Conservation (phyloP, 2,329 filamentous ascomycete genomes). For the Aspergillus pseudoviridinutans region DNA sequence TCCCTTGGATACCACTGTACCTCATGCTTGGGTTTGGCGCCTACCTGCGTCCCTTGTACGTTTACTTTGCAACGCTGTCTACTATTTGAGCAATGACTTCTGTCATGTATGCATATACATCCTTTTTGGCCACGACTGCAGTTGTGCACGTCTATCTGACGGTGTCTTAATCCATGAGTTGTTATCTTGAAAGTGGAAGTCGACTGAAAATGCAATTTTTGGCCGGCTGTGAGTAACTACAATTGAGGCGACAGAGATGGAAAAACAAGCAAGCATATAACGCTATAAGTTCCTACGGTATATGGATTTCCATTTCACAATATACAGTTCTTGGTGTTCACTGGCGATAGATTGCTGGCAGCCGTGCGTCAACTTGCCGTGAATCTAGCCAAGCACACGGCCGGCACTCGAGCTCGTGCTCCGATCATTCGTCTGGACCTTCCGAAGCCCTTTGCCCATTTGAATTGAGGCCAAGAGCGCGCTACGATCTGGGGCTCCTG, state of each 20-base stretch:
- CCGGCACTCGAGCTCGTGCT: slow-evolving; percentile 70
- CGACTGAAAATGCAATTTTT: background rate
- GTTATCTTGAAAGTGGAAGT: background rate
- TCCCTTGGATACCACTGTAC: background rate
- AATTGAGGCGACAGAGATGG: too few relatives aligned
- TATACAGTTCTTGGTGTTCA: too few relatives aligned
- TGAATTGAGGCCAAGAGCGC: slow-evolving; percentile 80
- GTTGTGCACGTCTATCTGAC: background rate
- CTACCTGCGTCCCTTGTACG: background rate
- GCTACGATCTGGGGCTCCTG: slow-evolving; percentile 41
- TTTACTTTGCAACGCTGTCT: background rate
- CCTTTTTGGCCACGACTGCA: background rate
- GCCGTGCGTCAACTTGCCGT: background rate
- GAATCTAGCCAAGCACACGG: slow-evolving; percentile 54
- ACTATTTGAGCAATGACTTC: too few relatives aligned
- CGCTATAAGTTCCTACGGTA: too few relatives aligned
- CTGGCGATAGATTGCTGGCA: background rate
- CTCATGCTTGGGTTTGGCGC: background rate
- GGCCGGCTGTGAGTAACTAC: background rate
- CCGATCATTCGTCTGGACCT: slow-evolving; percentile 85
- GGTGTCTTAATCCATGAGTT: background rate
- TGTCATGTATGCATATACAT: background rate
- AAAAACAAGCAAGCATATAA: too few relatives aligned
- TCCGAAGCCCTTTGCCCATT: slow-evolving; percentile 71
- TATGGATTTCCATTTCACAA: too few relatives aligned